Evolutionary conservation across 1,284 basidiomycete species (phyloP), one percentile per base, ranked within the genome.

Genomic region (Apiotrichum mycotoxinovorans): DNA sequence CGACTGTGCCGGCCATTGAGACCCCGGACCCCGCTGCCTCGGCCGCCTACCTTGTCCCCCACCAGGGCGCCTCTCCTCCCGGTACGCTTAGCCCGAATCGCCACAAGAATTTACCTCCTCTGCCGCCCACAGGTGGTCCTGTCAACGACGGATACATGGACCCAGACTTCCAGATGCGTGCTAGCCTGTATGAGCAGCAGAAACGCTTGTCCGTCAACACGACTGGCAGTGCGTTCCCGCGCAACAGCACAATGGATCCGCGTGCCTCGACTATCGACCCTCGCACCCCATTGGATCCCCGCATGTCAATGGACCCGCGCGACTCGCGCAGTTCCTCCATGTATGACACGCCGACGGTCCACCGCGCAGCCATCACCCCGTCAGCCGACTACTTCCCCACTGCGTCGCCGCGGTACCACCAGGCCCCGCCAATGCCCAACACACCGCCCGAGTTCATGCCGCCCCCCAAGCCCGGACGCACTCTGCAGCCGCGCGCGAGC

Each of bases 61-160:
- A 45, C 47, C 20, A 26, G 46, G 15, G 11, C 2, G 17, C 33
- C n/a, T 23, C 33, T 4, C 27, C 50, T 17, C 40, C 50, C 23
- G 40, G 40, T 34, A 22, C 46, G 11, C 46, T 27, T 2, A 41
- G 38, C 38, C 69, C 73, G 1, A 73, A 75, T 58, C 62, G 71
- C 27, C 69, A 66, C 64, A 75, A 75, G 62, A 75, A 67, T 45
- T 65, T 75, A 4, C 73, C 73, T 3, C 73, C 73, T 15, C 60
- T 75, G 22, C 73, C 73, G 37, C 68, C 30, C 5, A 30, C 30
- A 30, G 7, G 7, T n/a, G 11, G 22, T 10, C 46, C 30, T 10
- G 4, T 8, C 23, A 14, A 46, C 7, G 56, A 62, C 9, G n/a
- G 3, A 22, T 41, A 41, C 27, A 35, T 49, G 40, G 54, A 62